Conservation (phyloP, 2,329 filamentous ascomycete genomes). For the Elsinoe ampelina region DNA sequence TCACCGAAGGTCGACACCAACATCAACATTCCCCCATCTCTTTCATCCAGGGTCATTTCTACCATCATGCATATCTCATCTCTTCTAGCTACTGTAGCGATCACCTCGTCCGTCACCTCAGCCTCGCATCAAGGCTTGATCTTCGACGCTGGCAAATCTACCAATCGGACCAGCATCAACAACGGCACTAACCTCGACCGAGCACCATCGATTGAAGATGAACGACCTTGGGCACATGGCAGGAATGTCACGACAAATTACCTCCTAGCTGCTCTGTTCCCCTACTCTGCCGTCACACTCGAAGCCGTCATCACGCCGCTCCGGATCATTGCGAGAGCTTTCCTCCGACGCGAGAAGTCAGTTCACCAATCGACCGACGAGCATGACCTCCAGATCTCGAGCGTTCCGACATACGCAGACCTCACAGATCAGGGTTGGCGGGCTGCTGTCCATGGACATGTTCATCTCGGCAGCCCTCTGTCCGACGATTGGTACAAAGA, state of each 20-base stretch:
- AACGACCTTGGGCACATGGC: not conserved
- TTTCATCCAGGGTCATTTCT: not conserved
- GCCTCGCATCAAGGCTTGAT: not conserved
- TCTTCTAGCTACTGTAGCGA: conserved; percentile 7
- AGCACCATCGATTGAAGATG: not conserved
- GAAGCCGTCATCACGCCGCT: conserved; percentile 13
- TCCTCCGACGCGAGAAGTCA: not conserved
- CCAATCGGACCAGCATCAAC: not conserved
- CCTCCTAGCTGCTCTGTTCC: conserved; percentile 6
- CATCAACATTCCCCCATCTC: not conserved
- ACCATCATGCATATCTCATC: conserved; percentile 13
- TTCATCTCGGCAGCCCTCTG: conserved; percentile 49
- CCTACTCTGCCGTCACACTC: conserved; percentile 9
- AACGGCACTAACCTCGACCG: not conserved
- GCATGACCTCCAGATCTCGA: conserved; percentile 32
- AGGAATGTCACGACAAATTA: not conserved
- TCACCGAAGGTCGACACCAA: not conserved
- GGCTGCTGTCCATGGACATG: conserved; percentile 61
- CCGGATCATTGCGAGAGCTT: conserved; percentile 7
- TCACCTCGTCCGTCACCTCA: conserved; percentile 1
- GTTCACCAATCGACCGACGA: not conserved
- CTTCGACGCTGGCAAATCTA: not conserved
- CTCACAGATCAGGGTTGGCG: conserved; percentile 66
- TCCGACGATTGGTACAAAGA: conserved; percentile 49
- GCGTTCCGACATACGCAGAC: conserved; percentile 55